Evolutionary conservation across 345 rosid species (phyloP), one percentile per base, ranked within the genome.

Genomic region (Moricandia arvensis): DNA sequence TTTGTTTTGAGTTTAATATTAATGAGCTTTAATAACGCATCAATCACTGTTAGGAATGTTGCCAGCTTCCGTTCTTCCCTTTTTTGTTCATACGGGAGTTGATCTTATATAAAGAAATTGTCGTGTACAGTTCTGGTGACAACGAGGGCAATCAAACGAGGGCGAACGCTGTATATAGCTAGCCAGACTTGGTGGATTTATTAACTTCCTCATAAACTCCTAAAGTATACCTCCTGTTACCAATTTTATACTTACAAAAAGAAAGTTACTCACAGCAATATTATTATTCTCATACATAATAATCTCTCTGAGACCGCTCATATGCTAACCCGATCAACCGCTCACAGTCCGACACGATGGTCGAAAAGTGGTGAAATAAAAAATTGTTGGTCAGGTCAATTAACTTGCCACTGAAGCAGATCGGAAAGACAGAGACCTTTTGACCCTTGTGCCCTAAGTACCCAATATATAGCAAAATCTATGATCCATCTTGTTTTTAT

Each of bases 361-460:
- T 70, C 72, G 71, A 77, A 70, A 64, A 59, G 76, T 58, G 61
- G 67, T 1, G 72, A 76, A 21, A 26, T 31, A 65, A 65, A 11
- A 71, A 65, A 45, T 8, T 26, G 43, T 47, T 64, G 67, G 68
- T 71, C 62, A 65, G 76, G 76, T 77, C 76, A 71, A 47, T 24
- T 63, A 71, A 65, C 72, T 64, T 77, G 76, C 67, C 31, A 5
- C 18, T 33, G 76, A 71, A 77, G 76, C 34, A 58, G 63, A 57
- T 58, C 45, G 72, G 61, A 59, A 77, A 77, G 55, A 59, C 31
- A 64, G 45, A 65, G 68, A 59, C 72, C 67, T 54, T 58, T 58
- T 77, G 68, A 77, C 80, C 55, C 80, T 65, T 65, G 45, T 65
- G 72, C 63, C 76, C 72, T 77, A 77, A 71, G 76, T 65, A 64